A percentile compares a stretch with the other conserved stretches of the same genome.
Conservation (phyloP, 345 rosid species). For the Mangifera indica region DNA sequence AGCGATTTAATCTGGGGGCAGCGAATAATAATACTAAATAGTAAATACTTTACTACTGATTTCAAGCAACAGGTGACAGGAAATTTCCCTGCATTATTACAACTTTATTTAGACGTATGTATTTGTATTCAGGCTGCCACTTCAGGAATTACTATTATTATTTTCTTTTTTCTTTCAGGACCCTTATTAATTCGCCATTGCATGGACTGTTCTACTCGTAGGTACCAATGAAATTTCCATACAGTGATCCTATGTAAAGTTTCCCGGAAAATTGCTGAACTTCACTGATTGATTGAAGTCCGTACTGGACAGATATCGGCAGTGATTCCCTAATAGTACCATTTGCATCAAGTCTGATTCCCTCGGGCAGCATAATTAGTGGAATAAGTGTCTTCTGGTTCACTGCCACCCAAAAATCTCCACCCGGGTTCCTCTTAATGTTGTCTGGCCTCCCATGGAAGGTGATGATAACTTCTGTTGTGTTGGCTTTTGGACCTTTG, state of each 20-base stretch:
- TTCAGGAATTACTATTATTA: too few species aligned
- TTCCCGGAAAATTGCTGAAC: background rate
- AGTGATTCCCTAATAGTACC: background rate
- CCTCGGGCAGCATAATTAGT: background rate
- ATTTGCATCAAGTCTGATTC: background rate
- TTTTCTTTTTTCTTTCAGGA: too few species aligned
- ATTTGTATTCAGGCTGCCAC: too few species aligned
- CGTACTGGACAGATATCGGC: background rate
- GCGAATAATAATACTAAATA: too few species aligned
- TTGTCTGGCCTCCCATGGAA: conserved; percentile 16
- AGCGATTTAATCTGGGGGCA: background rate
- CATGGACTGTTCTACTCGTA: too few species aligned
- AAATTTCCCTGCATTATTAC: background rate
- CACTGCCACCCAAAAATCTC: conserved; percentile 18
- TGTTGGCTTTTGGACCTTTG: conserved; percentile 8
- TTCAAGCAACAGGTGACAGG: background rate
- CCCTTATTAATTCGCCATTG: too few species aligned
- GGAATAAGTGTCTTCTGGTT: background rate
- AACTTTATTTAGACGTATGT: too few species aligned
- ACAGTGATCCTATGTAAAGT: background rate
- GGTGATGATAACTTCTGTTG: background rate
- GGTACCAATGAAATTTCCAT: too few species aligned
- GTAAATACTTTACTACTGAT: too few species aligned
- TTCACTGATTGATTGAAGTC: background rate
- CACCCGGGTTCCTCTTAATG: background rate